phyloP scores from a whole-genome alignment of 2,329 filamentous ascomycete genomes.

The Thielaviopsis musarum region DNA sequence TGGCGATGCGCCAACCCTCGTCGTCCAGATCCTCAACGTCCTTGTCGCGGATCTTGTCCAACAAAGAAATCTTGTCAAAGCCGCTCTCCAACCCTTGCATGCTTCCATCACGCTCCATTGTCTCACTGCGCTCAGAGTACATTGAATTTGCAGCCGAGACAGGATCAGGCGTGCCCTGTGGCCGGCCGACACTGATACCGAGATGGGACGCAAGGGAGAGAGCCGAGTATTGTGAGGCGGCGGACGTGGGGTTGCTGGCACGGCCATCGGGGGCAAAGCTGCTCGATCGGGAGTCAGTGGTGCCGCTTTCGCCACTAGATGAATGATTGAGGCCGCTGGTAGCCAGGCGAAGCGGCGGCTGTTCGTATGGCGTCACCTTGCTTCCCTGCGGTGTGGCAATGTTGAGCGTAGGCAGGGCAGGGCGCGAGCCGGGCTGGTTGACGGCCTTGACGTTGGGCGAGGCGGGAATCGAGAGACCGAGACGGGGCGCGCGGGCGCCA shows the following conservation, averaged over 20 bases:
- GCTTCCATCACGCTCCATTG: constrained; percentile 48
- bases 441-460: constrained; percentile 72
- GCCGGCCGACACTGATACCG: constrained; percentile 47
- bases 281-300: constrained; percentile 63
- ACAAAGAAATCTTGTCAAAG: constrained; percentile 55
- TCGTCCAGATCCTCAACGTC: constrained; percentile 94
- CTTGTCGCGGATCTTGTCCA: constrained; percentile 39
- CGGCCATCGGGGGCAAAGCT: constrained; percentile 69
- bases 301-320: constrained; percentile 61
- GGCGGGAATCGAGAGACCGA: constrained; percentile 79
- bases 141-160: constrained; percentile 75
- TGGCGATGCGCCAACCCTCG: constrained; percentile 86
- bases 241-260: constrained; percentile 66
- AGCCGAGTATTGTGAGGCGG: constrained; percentile 72
- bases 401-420: constrained; percentile 61
- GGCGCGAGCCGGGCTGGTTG: constrained; percentile 25
- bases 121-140: constrained; percentile 66
- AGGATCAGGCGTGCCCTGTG: constrained; percentile 61
- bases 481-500: constrained; percentile 51
- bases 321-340: constrained; percentile 39
- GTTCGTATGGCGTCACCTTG: constrained; percentile 54
- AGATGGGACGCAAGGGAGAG: constrained; percentile 63
- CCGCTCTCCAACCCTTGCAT: constrained; percentile 53
- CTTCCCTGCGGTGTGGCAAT: constrained; percentile 81
- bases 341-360: constrained; percentile 21